A percentile compares a stretch with the other conserved stretches of the same genome.
These are phyloP conservation scores for Xylaria intraflava DNA, from an alignment of 495 filamentous ascomycete species.

Conservation along the genomic window DNA sequence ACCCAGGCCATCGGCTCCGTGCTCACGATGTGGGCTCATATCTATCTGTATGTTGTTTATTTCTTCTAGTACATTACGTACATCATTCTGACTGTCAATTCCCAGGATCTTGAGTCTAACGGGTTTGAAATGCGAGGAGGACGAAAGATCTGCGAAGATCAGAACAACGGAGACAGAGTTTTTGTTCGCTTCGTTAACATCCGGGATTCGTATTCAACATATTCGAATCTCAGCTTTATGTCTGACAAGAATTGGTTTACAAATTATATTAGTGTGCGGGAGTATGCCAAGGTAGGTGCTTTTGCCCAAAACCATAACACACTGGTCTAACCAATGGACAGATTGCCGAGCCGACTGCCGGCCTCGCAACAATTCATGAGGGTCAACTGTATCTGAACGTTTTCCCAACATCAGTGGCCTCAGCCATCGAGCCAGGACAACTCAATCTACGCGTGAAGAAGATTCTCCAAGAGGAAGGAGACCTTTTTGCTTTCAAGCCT, in stretches of 20 bases:
- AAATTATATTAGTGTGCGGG: conserved; percentile 40
- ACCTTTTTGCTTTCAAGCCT: conserved; percentile 46
- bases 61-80: neutral
- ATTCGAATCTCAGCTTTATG: conserved; percentile 34
- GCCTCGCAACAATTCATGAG: conserved; percentile 36
- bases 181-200: conserved; percentile 54
- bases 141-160: conserved; percentile 19
- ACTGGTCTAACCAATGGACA: neutral
- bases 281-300: conserved; percentile 33
- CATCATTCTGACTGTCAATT: neutral
- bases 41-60: conserved; percentile 28
- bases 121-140: conserved; percentile 25
- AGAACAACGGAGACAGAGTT: conserved; percentile 26
- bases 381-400: conserved; percentile 47
- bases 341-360: conserved; percentile 18
- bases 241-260: conserved; percentile 44
- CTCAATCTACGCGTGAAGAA: conserved; percentile 41
- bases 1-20: conserved; percentile 19
- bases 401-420: conserved; percentile 18
- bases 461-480: conserved; percentile 47
- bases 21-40: conserved; percentile 28
- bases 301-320: neutral
- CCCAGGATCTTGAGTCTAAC: conserved; percentile 29
- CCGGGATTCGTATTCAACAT: conserved; percentile 46
- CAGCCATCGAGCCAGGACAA: conserved; percentile 16